A percentile compares a stretch with the other conserved stretches of the same genome.
These are phyloP conservation scores for Zygotorulaspora florentina DNA, from an alignment of 805 yeast genomes.

Conservation along the genomic window DNA sequence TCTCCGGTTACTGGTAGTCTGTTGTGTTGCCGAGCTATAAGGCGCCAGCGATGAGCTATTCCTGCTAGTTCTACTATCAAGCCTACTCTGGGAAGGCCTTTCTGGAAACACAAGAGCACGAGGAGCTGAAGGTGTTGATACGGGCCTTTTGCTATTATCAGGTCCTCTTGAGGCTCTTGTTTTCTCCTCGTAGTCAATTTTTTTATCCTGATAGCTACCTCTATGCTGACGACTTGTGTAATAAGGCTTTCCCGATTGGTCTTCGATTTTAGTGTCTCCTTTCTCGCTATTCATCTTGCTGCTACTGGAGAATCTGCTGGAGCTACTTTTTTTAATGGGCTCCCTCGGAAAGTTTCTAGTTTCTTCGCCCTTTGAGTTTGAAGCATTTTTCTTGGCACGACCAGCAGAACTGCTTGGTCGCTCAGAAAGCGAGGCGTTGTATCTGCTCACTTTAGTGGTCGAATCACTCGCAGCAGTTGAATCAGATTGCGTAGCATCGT, in stretches of 20 bases:
- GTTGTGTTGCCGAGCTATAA: background rate
- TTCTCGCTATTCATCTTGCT: background rate
- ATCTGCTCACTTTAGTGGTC: constrained; percentile 18
- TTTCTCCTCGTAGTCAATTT: constrained; percentile 3
- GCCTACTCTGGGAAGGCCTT: constrained; percentile 11
- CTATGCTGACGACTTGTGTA: constrained; percentile 8
- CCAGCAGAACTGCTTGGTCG: background rate
- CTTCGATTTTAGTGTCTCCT: background rate
- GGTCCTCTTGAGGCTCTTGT: constrained; percentile 4
- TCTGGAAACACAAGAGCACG: constrained; percentile 11
- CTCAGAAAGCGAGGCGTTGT: constrained; percentile 3
- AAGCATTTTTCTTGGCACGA: background rate
- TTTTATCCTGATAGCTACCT: constrained; percentile 2
- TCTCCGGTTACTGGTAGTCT: constrained; percentile 3
- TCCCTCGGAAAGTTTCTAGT: background rate
- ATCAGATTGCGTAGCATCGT: constrained; percentile 16
- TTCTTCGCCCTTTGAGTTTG: background rate
- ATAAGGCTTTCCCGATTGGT: background rate
- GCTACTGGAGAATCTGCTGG: background rate
- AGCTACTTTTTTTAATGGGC: background rate
- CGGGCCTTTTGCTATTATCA: constrained; percentile 2
- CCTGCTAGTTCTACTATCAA: constrained; percentile 4
- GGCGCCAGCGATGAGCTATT: constrained; percentile 1
- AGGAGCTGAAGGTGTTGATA: constrained; percentile 5
- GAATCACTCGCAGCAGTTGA: constrained; percentile 1